phyloP scores from a whole-genome alignment of 768 basidiomycete species.

The Boletus edulis region DNA sequence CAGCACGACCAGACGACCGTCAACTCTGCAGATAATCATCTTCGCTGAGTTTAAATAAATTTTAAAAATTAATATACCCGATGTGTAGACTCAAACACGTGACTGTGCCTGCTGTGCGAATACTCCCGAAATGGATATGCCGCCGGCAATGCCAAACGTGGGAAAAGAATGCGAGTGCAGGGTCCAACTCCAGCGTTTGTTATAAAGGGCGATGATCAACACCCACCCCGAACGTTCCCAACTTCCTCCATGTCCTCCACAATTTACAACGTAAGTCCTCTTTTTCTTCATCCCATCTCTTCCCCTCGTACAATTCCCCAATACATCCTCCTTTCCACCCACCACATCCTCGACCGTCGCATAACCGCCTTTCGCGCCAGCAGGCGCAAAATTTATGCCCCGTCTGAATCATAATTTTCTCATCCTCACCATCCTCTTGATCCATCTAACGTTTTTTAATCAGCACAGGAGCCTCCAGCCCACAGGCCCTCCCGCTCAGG shows the following conservation, averaged over 20 bases:
- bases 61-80: conserved; percentile 17
- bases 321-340: neutral
- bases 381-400: conserved; percentile 26
- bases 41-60: conserved; percentile 24
- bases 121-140: conserved; percentile 27
- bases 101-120: conserved; percentile 28
- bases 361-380: conserved; percentile 1
- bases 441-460: conserved; percentile 18
- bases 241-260: conserved; percentile 37
- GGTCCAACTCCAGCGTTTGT: conserved; percentile 34
- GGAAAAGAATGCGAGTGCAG: conserved; percentile 33
- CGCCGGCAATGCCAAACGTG: conserved; percentile 36
- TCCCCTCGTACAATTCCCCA: neutral
- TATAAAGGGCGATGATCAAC: conserved; percentile 42
- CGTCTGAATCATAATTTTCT: conserved; percentile 1
- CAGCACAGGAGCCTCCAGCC: conserved; percentile 58
- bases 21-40: conserved; percentile 15
- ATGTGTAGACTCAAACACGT: conserved; percentile 23
- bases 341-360: neutral
- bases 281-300: neutral
- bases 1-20: no score
- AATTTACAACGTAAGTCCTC: conserved; percentile 36
- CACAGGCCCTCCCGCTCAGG: conserved; percentile 43
- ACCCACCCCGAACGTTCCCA: conserved; percentile 37
- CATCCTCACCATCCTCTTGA: neutral